A percentile compares a stretch with the other conserved stretches of the same genome.
Conservation (phyloP, 441 rosid species). For the Flueggea neowawraea region DNA sequence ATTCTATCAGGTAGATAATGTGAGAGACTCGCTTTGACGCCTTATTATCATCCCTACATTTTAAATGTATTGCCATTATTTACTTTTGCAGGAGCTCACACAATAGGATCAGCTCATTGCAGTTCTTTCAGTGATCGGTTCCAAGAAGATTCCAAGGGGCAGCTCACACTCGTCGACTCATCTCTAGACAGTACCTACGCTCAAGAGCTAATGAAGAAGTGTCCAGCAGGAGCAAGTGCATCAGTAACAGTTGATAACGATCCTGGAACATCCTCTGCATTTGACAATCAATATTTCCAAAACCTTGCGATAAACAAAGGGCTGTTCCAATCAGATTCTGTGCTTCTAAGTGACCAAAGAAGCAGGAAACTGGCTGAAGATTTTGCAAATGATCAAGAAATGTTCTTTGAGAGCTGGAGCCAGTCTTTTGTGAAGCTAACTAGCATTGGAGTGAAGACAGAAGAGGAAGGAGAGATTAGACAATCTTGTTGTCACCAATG, state of each 20-base stretch:
- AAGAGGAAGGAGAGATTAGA: constrained; percentile 71
- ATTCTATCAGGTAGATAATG: constrained; percentile 59
- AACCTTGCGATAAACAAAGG: constrained; percentile 63
- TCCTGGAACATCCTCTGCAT: constrained; percentile 55
- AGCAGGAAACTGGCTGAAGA: constrained; percentile 57
- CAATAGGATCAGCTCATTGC: constrained; percentile 86
- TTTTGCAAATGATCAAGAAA: constrained; percentile 52
- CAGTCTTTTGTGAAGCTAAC: constrained; percentile 76
- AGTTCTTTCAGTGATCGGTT: constrained; percentile 71
- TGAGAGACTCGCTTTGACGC: not conserved
- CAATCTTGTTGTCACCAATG: constrained; percentile 42
- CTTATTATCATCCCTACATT: not conserved
- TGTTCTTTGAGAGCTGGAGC: constrained; percentile 59
- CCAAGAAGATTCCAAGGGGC: constrained; percentile 47
- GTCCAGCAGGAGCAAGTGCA: constrained; percentile 48
- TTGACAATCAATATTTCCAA: constrained; percentile 73
- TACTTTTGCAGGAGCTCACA: constrained; percentile 67
- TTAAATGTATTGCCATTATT: not conserved
- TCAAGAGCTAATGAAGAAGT: constrained; percentile 44
- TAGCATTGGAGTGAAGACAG: constrained; percentile 58
- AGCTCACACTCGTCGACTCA: constrained; percentile 44
- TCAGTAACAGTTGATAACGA: constrained; percentile 58
- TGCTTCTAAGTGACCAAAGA: constrained; percentile 50
- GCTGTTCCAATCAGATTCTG: constrained; percentile 83
- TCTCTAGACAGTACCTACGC: constrained; percentile 61